phyloP scores from a whole-genome alignment of 306 rosid genomes.

The Cicer chorassanicum region DNA sequence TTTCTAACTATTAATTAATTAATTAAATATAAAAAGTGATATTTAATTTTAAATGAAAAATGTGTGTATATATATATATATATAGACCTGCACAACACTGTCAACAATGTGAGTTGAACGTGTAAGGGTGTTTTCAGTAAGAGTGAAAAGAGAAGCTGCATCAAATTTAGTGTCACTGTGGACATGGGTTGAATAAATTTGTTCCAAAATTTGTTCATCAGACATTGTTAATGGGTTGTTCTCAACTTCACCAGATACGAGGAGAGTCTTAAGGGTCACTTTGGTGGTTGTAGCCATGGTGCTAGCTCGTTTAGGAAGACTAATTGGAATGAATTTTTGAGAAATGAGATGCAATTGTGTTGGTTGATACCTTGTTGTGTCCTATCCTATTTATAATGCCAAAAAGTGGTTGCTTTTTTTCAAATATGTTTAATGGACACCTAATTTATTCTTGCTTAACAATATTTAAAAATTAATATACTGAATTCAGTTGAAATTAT shows the following conservation, averaged over 20 bases:
- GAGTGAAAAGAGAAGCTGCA: slow-evolving; percentile 55
- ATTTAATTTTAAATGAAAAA: background rate
- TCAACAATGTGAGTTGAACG: slow-evolving; percentile 63
- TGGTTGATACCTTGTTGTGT: background rate
- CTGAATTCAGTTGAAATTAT: too few species aligned
- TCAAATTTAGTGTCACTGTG: slow-evolving; percentile 54
- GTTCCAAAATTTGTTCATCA: slow-evolving; percentile 57
- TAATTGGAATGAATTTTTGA: background rate
- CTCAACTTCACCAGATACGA: slow-evolving; percentile 20
- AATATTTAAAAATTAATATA: too few species aligned
- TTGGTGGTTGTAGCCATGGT: background rate
- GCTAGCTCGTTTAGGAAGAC: background rate
- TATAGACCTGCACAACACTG: slow-evolving; percentile 56
- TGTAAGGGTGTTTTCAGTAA: slow-evolving; percentile 55
- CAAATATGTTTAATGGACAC: too few species aligned
- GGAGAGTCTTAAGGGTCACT: slow-evolving; percentile 33
- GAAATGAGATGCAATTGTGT: background rate
- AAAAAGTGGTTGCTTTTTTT: background rate
- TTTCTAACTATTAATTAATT: background rate
- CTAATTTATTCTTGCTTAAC: too few species aligned
- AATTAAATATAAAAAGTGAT: background rate
- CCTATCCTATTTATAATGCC: slow-evolving; percentile 13
- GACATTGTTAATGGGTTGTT: slow-evolving; percentile 53
- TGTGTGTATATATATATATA: background rate
- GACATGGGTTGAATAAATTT: slow-evolving; percentile 59